Evolutionary conservation across 352 stramenopile species (phyloP), one percentile per base, ranked within the genome.

Genomic region (Phytophthora macrochlamydospora): DNA sequence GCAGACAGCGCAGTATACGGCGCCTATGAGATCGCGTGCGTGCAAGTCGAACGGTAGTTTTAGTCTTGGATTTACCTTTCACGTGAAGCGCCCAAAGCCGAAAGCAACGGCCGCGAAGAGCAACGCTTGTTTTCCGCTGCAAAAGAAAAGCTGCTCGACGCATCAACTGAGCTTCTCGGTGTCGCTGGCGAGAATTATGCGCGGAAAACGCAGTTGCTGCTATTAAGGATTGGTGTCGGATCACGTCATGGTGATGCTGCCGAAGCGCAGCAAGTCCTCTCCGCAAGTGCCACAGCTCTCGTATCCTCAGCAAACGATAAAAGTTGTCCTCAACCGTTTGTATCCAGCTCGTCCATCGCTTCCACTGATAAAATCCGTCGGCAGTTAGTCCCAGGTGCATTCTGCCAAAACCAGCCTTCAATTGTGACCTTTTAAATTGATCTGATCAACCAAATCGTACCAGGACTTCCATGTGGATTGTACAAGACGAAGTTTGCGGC

Each of bases 181-280:
- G 71, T 56, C 67, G 61, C 31, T 70, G 42, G 13, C 81, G 64
- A 24, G 70, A 52, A 24, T 61, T 70, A 38, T 88, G 71, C 0
- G 63, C 62, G 2, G 62, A 73, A 45, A 82, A 49, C 9, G 69
- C 49, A 5, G 49, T 51, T 9, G 65, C 68, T 12, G 71, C 50
- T 46, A 76, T 55, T 55, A 85, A 66, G 4, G 71, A 85, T 51
- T 84, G 74, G 14, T 61, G 65, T 29, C 72, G 76, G 46, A 64
- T 55, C 0, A 12, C 59, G 14, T 66, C 58, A 14, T 75, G 63
- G 0, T 69, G 62, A 33, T 75, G 63, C 18, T 56, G 56, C n/a
- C 61, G 61, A 38, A 74, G 66, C n/a, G 55, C 56, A 51, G 55
- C 33, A 18, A 81, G 56, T 1, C 66, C 59, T 57, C 51, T 51